These are phyloP conservation scores for Trametopsis cervina DNA, from an alignment of 768 basidiomycete genomes.

Conservation along the genomic window DNA sequence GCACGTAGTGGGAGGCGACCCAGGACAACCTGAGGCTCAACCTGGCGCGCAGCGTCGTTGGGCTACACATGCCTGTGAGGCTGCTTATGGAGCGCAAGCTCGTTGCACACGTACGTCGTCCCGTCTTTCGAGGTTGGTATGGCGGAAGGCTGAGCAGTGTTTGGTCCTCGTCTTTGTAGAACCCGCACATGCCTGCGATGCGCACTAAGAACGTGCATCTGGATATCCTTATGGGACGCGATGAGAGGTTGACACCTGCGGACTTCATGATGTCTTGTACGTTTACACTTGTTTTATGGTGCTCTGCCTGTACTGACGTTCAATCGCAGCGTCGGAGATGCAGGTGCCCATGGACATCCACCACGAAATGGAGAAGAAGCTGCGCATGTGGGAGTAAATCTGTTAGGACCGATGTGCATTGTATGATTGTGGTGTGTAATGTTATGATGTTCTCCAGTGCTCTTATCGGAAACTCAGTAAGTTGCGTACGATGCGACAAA, in stretches of 20 bases:
- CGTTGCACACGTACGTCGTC: constrained; percentile 55
- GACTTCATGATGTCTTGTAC: constrained; percentile 74
- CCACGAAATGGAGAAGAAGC: constrained; percentile 42
- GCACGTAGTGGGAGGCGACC: constrained; percentile 82
- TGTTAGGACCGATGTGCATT: too few relatives aligned
- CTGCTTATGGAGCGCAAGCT: constrained; percentile 92
- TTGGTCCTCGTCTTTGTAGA: constrained; percentile 32
- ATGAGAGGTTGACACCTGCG: constrained; percentile 69
- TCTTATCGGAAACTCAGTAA: too few relatives aligned
- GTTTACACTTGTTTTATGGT: not conserved
- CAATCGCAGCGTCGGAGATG: constrained; percentile 15
- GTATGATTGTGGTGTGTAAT: too few relatives aligned
- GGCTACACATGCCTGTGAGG: constrained; percentile 85
- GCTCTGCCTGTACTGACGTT: not conserved
- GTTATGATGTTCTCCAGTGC: too few relatives aligned
- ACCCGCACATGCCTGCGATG: constrained; percentile 57
- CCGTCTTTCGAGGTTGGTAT: not conserved
- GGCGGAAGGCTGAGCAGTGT: not conserved
- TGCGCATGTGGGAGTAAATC: constrained; percentile 26
- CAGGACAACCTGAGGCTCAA: constrained; percentile 84
- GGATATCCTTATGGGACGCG: constrained; percentile 90
- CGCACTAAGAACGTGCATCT: constrained; percentile 75
- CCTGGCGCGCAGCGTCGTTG: constrained; percentile 76
- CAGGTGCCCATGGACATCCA: constrained; percentile 35
- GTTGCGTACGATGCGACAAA: too few relatives aligned